These are phyloP conservation scores for Polytolypa hystricis DNA, from an alignment of 2,329 filamentous ascomycete species.

Conservation along the genomic window DNA sequence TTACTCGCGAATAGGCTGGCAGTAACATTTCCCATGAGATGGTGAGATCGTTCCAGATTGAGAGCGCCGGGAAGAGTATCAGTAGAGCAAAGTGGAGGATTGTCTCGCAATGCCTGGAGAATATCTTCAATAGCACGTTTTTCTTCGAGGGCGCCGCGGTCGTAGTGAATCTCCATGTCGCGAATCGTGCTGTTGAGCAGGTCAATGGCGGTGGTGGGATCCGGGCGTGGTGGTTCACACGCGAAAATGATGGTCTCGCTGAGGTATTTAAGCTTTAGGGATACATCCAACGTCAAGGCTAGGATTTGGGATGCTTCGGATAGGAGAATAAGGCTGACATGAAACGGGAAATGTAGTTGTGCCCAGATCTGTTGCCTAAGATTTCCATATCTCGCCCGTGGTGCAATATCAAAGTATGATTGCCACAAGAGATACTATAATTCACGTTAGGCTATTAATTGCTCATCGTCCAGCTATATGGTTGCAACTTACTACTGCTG, in stretches of 20 bases:
- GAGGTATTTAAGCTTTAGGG: constrained; percentile 31
- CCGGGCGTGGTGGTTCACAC: constrained; percentile 27
- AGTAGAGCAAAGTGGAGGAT: constrained; percentile 21
- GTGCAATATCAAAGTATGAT: constrained; percentile 49
- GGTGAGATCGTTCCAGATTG: constrained; percentile 19
- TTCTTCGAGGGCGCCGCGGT: constrained; percentile 21
- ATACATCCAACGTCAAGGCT: constrained; percentile 35
- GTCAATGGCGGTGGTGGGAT: constrained; percentile 17
- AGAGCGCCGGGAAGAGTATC: constrained; percentile 12
- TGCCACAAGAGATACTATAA: constrained; percentile 49
- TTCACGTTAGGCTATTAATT: neutral
- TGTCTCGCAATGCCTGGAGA: constrained; percentile 19
- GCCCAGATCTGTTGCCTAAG: constrained; percentile 47
- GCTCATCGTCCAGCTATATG: constrained; percentile 4
- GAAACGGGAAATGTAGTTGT: constrained; percentile 49
- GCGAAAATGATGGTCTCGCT: constrained; percentile 28
- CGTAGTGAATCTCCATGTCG: constrained; percentile 32
- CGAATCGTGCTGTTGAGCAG: constrained; percentile 27
- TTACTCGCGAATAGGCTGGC: constrained; percentile 31
- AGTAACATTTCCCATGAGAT: constrained; percentile 30
- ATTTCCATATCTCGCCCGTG: constrained; percentile 37
- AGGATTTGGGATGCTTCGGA: constrained; percentile 53
- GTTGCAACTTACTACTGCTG: constrained; percentile 23
- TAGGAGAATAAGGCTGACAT: constrained; percentile 52
- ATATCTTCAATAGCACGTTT: constrained; percentile 23